Evolutionary conservation across 345 rosid genomes (phyloP), one percentile per base, ranked within the genome.

Genomic region (Trapa bicornis): DNA sequence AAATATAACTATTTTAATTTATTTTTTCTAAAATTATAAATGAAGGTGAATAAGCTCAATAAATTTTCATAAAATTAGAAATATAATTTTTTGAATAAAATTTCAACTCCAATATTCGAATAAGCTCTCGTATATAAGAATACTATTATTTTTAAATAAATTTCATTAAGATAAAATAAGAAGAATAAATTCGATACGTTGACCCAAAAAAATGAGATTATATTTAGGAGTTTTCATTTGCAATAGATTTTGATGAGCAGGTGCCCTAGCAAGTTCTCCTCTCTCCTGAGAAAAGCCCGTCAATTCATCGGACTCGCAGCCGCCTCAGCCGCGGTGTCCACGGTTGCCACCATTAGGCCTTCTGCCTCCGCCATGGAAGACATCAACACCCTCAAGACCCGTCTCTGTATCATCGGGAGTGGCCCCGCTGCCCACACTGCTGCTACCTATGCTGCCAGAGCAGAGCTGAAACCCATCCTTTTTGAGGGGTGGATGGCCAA

Each of bases 401-500:
- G 85, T 62, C 76, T 95, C 17, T 95, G 97, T 72, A 95, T 95
- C 79, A 83, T 91, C 69, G 99, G 99, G 3, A 87, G 96, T 65
- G 97, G 99, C 35, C 99, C 99, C 8, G 96, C 99, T 0, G 99
- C 90, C 16, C 99, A 95, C 83, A 95, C 99, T 12, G 97, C 99
- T 36, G 97, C 99, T 64, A 95, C 91, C 71, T 95, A 95, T 73
- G 87, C 99, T 17, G 76, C 97, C 39, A 82, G 99, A 38, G 99
- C 99, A 0, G 93, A 89, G 80, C 89, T 95, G 37, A 87, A 89
- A 77, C 97, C 99, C 43, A 74, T 95, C 52, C 87, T 95, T 64
- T 91, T 95, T 71, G 97, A 95, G 68, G 97, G 99, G 3, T 95
- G 96, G 97, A 95, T 95, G 99, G 99, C 99, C 75, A 95, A 95